Base-by-base conservation (phyloP, 768 basidiomycete genomes). In the Steccherinum ochraceum region DNA sequence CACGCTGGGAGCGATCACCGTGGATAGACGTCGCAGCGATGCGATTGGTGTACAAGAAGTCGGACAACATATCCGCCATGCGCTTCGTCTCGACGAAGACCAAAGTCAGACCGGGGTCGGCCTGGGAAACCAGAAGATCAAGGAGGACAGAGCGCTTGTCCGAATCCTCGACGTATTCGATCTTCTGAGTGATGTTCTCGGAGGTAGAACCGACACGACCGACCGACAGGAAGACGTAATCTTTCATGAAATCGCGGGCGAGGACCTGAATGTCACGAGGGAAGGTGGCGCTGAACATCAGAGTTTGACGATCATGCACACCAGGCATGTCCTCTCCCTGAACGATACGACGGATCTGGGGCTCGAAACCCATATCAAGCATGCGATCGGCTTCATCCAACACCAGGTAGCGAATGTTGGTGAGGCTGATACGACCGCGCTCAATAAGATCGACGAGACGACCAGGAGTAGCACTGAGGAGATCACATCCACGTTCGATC, bases 351-450 rank as follows among this genome's bases (percentile, higher is more conserved):
- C 96, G 82, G 64, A 99, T 99, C 72, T 98, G 96, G 50, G 96
- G 96, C 71, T 99, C 96, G 78, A 99, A 99, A 86, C 96, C 96
- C 96, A 99, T 99, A 76, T 99, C 96, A 64, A 99, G 81, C 96
- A 99, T 99, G 63, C 96, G 89, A 76, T 99, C 96, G 54, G 96
- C 96, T 74, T 99, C 96, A 62, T 99, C 96, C 49, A 99, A 86
- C 23, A 99, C 96, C 52, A 99, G 86, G 70, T 96, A 98, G 62
- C 91, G 87, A 74, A 99, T 86, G 72, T 97, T 97, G 58, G 91
- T 83, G 55, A 99, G 80, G 64, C 89, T 92, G 77, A 99, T 97
- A 53, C 90, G 83, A 12, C 96, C 96, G 61, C 96, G 89, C 73
- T 99, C 96, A 59, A 99, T 95, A 55, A 99, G 78, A 72, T 99